Base-by-base conservation (phyloP, 2,329 filamentous ascomycete species). In the Clarireedia monteithiana region DNA sequence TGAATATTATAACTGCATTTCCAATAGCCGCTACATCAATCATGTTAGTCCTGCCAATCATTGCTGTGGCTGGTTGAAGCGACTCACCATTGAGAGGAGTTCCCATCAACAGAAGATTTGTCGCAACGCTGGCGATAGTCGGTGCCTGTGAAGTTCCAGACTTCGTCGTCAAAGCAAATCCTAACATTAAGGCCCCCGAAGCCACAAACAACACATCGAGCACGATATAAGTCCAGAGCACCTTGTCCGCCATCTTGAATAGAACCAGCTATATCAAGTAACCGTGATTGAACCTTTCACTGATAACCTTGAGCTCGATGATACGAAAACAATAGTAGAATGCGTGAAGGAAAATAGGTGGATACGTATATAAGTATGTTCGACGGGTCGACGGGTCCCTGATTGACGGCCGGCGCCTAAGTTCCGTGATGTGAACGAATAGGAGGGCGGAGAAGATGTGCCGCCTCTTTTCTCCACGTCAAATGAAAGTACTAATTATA, bases 1-100 rank as follows among this genome's bases (percentile, higher is more conserved):
- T 67, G 70, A 92, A 83, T 68, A 91, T 80, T 66, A 91, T 75
- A 65, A 84, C 76, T 59, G 84, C 81, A 70, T 91, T 91, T 67
- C 78, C 83, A 60, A 91, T 82, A 58, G 84, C 86, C 52, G 84
- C 87, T 80, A 63, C 58, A 58, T 58, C 49, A 50, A 27, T 26
- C 40, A 24, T 40, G 14, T 24, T 42, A 50, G 34, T 17, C 40
- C 30, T 57, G n/a, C 23, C 14, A 10, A 44, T 36, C 34, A 20
- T 24, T 20, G 10, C 23, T 17, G n/a, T 20, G 53, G 49, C 36
- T 12, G 27, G 10, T 48, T 6, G 14, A 36, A 52, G 38, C 45
- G 47, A 68, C 74, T 63, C 69, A 81, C 79, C 76, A 68, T 71
- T 77, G 57, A 81, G 67, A 23, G 80, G 80, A 65, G 76, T 78